Evolutionary conservation across 495 filamentous ascomycete genomes (phyloP).

Genomic region (Aspergillus hancockii): DNA sequence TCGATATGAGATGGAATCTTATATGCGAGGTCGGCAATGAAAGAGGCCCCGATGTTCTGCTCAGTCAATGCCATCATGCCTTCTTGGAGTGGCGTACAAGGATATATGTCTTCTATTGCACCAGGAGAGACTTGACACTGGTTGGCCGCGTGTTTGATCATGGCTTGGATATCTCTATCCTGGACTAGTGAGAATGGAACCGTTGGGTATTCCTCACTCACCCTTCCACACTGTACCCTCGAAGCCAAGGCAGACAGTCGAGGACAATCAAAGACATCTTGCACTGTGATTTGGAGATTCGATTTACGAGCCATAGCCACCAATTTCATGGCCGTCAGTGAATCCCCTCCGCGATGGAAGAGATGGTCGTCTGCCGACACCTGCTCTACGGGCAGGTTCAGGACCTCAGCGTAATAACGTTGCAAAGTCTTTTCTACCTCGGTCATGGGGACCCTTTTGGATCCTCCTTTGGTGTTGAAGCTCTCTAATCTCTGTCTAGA

Average conservation of each 20-base stretch:
- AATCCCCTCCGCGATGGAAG: conserved; percentile 35
- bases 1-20: not conserved
- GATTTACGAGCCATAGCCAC: conserved; percentile 7
- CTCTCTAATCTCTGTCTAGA: conserved; percentile 14
- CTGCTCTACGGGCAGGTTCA: conserved; percentile 29
- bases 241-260: not conserved
- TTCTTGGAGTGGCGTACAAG: not conserved
- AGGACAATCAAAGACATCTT: conserved; percentile 2
- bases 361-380: conserved; percentile 51
- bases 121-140: not conserved
- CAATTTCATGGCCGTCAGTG: conserved; percentile 19
- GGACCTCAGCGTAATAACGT: conserved; percentile 36
- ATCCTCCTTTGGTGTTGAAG: conserved; percentile 1
- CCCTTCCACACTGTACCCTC: not conserved
- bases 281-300: not conserved
- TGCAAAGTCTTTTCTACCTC: conserved; percentile 1
- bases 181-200: not conserved
- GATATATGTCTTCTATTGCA: not conserved
- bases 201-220: not conserved
- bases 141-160: conserved; percentile 22
- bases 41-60: not conserved
- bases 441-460: not conserved
- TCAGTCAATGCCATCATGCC: not conserved
- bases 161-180: not conserved
- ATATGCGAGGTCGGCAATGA: not conserved